These are phyloP conservation scores for Arxiozyma slooffiae DNA, from an alignment of 1,139 yeast genomes.

Conservation along the genomic window DNA sequence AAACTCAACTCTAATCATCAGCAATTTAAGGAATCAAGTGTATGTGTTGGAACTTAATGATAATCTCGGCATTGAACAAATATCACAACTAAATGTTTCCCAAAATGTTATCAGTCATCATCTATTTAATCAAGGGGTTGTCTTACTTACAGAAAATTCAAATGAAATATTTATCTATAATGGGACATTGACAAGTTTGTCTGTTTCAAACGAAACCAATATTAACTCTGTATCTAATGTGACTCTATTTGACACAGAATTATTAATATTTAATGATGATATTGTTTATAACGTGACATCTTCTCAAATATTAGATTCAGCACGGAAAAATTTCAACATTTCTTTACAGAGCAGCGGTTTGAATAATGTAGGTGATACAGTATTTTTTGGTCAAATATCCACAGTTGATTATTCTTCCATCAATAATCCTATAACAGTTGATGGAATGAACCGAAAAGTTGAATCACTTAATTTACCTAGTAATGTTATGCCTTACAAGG, in stretches of 20 bases:
- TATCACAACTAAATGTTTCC: constrained; percentile 9
- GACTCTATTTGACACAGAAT: constrained; percentile 20
- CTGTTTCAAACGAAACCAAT: neutral
- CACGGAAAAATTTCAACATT: constrained; percentile 22
- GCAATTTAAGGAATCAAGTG: constrained; percentile 22
- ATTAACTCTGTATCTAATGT: constrained; percentile 15
- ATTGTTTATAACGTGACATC: constrained; percentile 19
- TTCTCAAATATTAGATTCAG: constrained; percentile 7
- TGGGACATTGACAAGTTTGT: constrained; percentile 17
- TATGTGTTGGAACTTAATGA: constrained; percentile 13
- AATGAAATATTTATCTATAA: constrained; percentile 22
- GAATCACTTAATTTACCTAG: neutral
- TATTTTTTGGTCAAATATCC: constrained; percentile 32
- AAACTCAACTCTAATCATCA: constrained; percentile 18
- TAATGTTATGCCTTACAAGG: constrained; percentile 16
- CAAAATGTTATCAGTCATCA: constrained; percentile 13
- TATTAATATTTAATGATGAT: constrained; percentile 22
- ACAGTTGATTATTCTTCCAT: neutral
- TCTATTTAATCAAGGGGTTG: constrained; percentile 6
- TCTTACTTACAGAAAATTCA: neutral
- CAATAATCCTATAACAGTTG: neutral
- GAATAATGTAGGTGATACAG: constrained; percentile 24
- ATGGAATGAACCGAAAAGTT: constrained; percentile 1
- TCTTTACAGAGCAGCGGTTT: constrained; percentile 26
- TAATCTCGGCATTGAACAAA: constrained; percentile 10